Evolutionary conservation across 768 basidiomycete genomes (phyloP).

Genomic region (Auriscalpium vulgare): DNA sequence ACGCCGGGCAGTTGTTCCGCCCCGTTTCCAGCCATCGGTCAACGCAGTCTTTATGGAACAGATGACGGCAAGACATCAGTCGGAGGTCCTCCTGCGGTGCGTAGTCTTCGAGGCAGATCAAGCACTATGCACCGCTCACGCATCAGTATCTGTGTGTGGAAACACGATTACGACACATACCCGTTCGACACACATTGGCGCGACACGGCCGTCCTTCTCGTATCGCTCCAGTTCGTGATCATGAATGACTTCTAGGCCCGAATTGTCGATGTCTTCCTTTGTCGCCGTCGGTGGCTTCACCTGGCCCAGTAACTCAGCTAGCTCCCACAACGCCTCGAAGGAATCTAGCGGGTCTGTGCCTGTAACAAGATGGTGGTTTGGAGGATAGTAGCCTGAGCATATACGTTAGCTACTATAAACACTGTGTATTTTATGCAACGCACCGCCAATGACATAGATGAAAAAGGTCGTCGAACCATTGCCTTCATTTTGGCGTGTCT

Average conservation of each 20-base stretch:
- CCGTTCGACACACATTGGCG: constrained; percentile 68
- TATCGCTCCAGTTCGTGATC: constrained; percentile 32
- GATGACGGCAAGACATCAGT: constrained; percentile 75
- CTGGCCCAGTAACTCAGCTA: constrained; percentile 77
- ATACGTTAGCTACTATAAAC: no score
- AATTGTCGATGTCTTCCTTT: constrained; percentile 78
- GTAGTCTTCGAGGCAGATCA: constrained; percentile 86
- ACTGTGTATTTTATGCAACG: constrained; percentile 10
- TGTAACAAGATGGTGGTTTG: constrained; percentile 83
- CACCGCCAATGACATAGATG: constrained; percentile 85
- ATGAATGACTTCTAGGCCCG: constrained; percentile 72
- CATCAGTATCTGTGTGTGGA: no score
- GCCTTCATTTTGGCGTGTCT: constrained; percentile 11
- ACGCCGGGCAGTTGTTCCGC: constrained; percentile 88
- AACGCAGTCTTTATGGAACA: constrained; percentile 85
- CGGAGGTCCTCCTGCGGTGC: constrained; percentile 69
- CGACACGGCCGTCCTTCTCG: constrained; percentile 54
- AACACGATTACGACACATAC: constrained; percentile 34
- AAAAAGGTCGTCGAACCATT: constrained; percentile 64
- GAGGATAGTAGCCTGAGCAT: constrained; percentile 77
- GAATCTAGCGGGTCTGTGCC: constrained; percentile 67
- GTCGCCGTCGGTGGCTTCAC: constrained; percentile 77
- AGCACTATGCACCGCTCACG: constrained; percentile 37
- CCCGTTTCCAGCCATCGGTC: constrained; percentile 81
- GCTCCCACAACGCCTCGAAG: constrained; percentile 74